Base-by-base conservation (phyloP, 495 filamentous ascomycete species). In the Hyaloscypha finlandica region DNA sequence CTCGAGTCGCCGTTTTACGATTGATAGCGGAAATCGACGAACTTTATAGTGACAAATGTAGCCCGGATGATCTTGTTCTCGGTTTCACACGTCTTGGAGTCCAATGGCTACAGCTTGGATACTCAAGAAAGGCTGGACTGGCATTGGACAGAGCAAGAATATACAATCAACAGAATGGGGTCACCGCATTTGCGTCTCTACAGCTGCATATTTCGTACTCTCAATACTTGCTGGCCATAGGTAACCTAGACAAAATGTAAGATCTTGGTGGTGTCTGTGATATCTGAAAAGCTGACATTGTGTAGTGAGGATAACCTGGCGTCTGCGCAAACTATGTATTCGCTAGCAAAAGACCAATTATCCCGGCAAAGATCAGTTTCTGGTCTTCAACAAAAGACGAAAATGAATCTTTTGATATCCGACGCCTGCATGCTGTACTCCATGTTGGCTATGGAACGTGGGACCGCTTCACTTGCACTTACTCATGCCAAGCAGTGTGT, bases 81-180 rank as follows among this genome's bases (percentile, higher is more conserved):
- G 80, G 85, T 59, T 81, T 89, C 35, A 84, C 85, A 19, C 77
- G 78, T 0, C 78, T 96, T 1, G 90, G 88, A 2, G 68, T 87
- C 4, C 91, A 94, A 67, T 92, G 93, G 72, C 84, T 92, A 59
- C 85, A 84, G 22, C 84, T 94, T 63, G 95, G 95, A 31, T 89
- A 91, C 68, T 89, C 89, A 22, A 84, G 84, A 16, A 90, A 91
- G 73, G 92, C 93, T 45, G 87, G 87, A 39, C 75, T 88, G 51
- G 73, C 86, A 2, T 81, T 97, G 22, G 78, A 79, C 3, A 84
- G 85, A 61, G 88, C 90, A 9, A 82, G 81, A 59, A 77, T 79
- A 25, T 81, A 84, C 67, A 63, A 84, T 33, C 71, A 75, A 25
- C 73, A 76, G 22, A 69, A 74, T 51, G 72, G 76, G 6, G 68